Percentiles rank a stretch among this genome's conserved stretches.
Conservation (phyloP, 495 filamentous ascomycete genomes). For the Penicillium tannophilum region DNA sequence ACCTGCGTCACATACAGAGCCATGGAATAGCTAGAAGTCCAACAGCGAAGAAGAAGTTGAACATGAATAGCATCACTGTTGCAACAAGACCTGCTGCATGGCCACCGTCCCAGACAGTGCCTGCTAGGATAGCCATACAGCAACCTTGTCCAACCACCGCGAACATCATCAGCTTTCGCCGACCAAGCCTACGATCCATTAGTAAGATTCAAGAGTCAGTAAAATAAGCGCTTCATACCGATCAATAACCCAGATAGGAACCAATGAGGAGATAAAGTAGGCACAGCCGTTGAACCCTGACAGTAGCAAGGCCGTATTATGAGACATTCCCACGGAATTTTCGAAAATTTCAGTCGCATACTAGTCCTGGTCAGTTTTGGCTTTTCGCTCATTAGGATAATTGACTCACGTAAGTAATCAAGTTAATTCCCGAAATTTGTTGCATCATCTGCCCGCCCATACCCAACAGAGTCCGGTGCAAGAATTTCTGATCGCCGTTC, state of each 20-base stretch:
- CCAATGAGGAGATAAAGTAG: conserved; percentile 49
- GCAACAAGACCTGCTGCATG: conserved; percentile 34
- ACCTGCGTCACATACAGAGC: conserved; percentile 29
- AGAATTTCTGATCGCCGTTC: conserved; percentile 33
- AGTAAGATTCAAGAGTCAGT: background rate
- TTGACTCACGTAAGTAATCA: conserved; percentile 42
- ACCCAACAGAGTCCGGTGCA: conserved; percentile 37
- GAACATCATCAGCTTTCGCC: conserved; percentile 50
- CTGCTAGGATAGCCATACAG: conserved; percentile 45
- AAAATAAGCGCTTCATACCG: conserved; percentile 19
- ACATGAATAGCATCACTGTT: conserved; percentile 39
- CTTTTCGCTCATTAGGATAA: background rate
- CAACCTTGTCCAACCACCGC: conserved; percentile 54
- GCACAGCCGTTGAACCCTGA: conserved; percentile 50
- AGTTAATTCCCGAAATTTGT: conserved; percentile 48
- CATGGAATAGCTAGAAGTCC: conserved; percentile 39
- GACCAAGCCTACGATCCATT: conserved; percentile 37
- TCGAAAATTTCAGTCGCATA: conserved; percentile 43
- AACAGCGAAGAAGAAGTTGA: conserved; percentile 42
- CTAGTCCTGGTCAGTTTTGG: conserved; percentile 12
- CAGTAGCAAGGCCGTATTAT: conserved; percentile 45
- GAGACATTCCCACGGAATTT: conserved; percentile 37
- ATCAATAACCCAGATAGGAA: conserved; percentile 56
- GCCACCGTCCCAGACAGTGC: conserved; percentile 33
- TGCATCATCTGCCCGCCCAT: conserved; percentile 50